Evolutionary conservation across 257 asterid species (phyloP), one percentile per base, ranked within the genome.

Genomic region (Salvia rosmarinus): DNA sequence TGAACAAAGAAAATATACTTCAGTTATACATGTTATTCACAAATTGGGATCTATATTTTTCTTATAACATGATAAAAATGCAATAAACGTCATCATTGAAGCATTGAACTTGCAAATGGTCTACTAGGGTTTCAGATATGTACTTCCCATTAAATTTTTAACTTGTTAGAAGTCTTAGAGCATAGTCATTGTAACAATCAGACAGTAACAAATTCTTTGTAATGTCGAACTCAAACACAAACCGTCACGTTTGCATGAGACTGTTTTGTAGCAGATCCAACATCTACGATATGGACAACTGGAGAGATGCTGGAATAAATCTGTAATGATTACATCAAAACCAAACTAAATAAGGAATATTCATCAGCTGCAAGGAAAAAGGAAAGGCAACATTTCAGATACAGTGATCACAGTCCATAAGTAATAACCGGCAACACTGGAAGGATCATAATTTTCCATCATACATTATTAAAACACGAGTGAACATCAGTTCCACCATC

Each of bases 231-330:
- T 62, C 12, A 74, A 80, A 72, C 20, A 78, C 85, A 65, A 28
- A 94, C 99, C 85, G 96, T 94, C 67, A 94, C 85, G 68, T 94
- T 94, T 56, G 97, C 96, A 55, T 71, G 72, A 59, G 97, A 94
- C 71, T 91, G 89, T 73, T 80, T 86, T 50, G 85, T 74, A 71
- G 83, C 83, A 67, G 97, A 89, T 84, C 95, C 90, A 65, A 91
- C 89, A 80, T 94, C 92, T 67, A 94, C 99, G 20, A 94, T 88
- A 77, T 94, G 96, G 34, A 89, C 96, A 23, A 81, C 72, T 14
- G 99, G 99, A 58, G 96, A 85, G 64, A 91, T 83, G 76, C 99
- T 91, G 50, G 97, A 78, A 84, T 94, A 94, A 73, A 80, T 91
- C 99, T 94, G 91, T 37, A 35, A 50, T 35, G 21, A 64, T 42